phyloP scores from a whole-genome alignment of 768 basidiomycete genomes.

The Thelephora ganbajun region DNA sequence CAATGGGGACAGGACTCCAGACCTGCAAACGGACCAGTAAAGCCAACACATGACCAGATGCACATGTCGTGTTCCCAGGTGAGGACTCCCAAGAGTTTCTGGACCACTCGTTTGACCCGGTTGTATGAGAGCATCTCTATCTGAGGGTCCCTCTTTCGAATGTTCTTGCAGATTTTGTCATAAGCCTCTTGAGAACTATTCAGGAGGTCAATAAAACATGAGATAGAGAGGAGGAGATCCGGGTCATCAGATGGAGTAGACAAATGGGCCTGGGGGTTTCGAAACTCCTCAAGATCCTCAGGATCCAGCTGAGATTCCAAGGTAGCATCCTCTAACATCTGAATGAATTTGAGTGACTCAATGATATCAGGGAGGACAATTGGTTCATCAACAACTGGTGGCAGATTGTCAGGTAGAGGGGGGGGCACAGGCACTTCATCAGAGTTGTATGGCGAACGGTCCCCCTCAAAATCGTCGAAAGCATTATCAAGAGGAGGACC shows the following conservation, averaged over 20 bases:
- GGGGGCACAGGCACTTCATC: no score
- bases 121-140: conserved; percentile 18
- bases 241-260: not conserved
- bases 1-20: not conserved
- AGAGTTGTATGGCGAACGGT: no score
- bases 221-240: conserved; percentile 17
- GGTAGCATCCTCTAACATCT: no score
- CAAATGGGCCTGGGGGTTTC: no score
- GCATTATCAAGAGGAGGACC: no score
- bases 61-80: conserved; percentile 8
- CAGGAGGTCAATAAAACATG: conserved; percentile 16
- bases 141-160: conserved; percentile 12
- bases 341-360: no score
- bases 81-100: conserved; percentile 20
- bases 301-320: no score
- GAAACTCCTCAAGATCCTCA: no score
- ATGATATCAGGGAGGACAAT: no score
- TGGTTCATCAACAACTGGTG: no score
- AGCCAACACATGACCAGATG: not conserved
- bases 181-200: conserved; percentile 21
- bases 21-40: not conserved
- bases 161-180: conserved; percentile 10
- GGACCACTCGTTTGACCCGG: conserved; percentile 14
- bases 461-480: no score
- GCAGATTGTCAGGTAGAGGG: no score